Base-by-base conservation (phyloP, 352 stramenopile genomes). In the Thraustotheca clavata region DNA sequence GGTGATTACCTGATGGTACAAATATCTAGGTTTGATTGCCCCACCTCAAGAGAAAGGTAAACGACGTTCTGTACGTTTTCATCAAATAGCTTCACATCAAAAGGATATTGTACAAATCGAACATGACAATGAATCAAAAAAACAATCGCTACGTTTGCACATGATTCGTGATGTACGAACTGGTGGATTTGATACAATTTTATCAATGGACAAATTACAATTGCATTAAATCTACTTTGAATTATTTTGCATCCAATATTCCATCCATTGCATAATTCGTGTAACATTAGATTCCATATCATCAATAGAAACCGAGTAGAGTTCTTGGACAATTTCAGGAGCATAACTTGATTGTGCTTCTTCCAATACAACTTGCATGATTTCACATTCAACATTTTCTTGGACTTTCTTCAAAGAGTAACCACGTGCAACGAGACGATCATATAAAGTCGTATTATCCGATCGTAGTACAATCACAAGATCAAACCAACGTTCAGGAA, bases 331-430 rank as follows among this genome's bases (percentile, higher is more conserved):
- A 70, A 98, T 98, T 67, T 97, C 88, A 0, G 73, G 38, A 24
- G 85, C 88, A 75, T 99, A 99, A 46, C 80, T 92, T 74, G 98
- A 95, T 24, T 76, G 74, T 22, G 96, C 95, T 60, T 99, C 96
- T 57, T 99, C 95, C 11, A 98, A 73, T 50, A 99, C 89, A 8
- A 98, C 90, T 73, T 95, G 88, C 96, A 99, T 99, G 72, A 99
- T 99, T 79, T 99, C 96, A 65, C 90, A 98, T 74, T 97, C 81
- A 71, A 97, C 91, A 72, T 99, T 99, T 74, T 99, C 95, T 16
- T 69, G 69, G 68, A 97, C 74, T 68, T 99, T 99, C 72, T 97
- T 97, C 57, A 97, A 84, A 62, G 75, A 90, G 74, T 99, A 99
- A 27, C 93, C 93, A 63, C 87, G 83, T 62, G 80, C 79, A 33